These are phyloP conservation scores for Alloteropsis angusta DNA, from an alignment of 202 grass and related monocot genomes.

Conservation along the genomic window DNA sequence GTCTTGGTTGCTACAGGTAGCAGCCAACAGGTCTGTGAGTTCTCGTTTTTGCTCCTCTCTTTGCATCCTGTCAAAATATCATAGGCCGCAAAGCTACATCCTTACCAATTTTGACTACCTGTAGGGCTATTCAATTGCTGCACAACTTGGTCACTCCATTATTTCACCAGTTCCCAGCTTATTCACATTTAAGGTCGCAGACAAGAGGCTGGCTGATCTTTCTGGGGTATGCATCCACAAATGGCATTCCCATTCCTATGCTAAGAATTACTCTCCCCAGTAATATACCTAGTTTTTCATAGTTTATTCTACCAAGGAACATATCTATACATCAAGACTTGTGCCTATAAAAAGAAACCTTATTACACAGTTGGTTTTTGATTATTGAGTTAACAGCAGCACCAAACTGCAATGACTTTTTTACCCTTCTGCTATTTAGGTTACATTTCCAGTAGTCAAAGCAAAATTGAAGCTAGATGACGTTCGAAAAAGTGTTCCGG, in stretches of 20 bases:
- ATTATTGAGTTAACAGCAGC: not conserved
- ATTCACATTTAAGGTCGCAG: constrained; percentile 89
- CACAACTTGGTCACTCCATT: constrained; percentile 66
- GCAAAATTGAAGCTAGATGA: constrained; percentile 67
- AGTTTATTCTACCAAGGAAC: not conserved
- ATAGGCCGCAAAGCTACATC: not conserved
- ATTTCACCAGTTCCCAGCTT: constrained; percentile 73
- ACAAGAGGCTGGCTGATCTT: constrained; percentile 48
- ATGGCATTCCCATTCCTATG: not conserved
- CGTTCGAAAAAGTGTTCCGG: constrained; percentile 38
- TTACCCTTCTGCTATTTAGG: constrained; percentile 28
- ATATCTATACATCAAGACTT: not conserved
- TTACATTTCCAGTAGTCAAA: constrained; percentile 71
- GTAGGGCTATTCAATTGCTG: constrained; percentile 73
- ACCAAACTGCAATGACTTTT: not conserved
- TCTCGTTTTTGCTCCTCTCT: not conserved
- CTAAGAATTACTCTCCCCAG: not conserved
- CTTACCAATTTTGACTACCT: constrained; percentile 18
- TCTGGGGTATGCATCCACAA: constrained; percentile 55
- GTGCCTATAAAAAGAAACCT: not conserved
- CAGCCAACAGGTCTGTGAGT: constrained; percentile 49
- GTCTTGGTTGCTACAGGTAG: constrained; percentile 75
- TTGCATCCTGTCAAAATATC: not conserved
- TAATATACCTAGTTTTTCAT: not conserved
- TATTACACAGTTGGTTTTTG: not conserved